phyloP scores from a whole-genome alignment of 1,284 basidiomycete species.

The Apiotrichum domesticum region DNA sequence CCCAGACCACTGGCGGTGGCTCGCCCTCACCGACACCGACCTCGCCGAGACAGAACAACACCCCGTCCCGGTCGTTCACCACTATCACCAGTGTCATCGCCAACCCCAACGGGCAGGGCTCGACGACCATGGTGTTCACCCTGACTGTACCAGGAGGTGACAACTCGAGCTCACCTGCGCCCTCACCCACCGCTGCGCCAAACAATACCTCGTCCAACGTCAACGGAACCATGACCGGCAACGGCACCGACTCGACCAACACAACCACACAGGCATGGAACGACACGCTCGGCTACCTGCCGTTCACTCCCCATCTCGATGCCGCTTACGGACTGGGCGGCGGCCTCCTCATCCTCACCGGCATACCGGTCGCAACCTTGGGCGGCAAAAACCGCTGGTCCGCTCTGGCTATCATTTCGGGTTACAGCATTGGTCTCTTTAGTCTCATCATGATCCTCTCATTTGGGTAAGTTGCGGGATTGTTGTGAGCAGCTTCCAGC shows the following conservation, averaged over 20 bases:
- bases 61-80: slow-evolving; percentile 6
- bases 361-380: slow-evolving; percentile 79
- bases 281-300: slow-evolving; percentile 37
- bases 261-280: slow-evolving; percentile 29
- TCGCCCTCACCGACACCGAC: neutral
- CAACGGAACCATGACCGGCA: slow-evolving; percentile 4
- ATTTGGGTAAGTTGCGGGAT: slow-evolving; percentile 56
- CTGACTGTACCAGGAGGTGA: slow-evolving; percentile 21
- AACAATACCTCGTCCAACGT: neutral
- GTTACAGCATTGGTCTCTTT: slow-evolving; percentile 78
- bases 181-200: neutral
- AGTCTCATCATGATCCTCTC: slow-evolving; percentile 82
- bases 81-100: slow-evolving; percentile 34
- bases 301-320: slow-evolving; percentile 65
- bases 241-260: slow-evolving; percentile 16
- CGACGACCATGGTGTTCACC: slow-evolving; percentile 11
- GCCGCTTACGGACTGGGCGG: slow-evolving; percentile 86
- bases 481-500: neutral
- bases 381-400: slow-evolving; percentile 94
- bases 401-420: slow-evolving; percentile 86
- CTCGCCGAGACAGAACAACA: neutral
- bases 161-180: too few relatives aligned
- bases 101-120: slow-evolving; percentile 13
- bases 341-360: slow-evolving; percentile 78
- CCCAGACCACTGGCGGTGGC: too few relatives aligned